Percentiles rank a stretch among this genome's conserved stretches.
phyloP scores from a whole-genome alignment of 2,329 filamentous ascomycete genomes.

The Penicillium oxalicum region DNA sequence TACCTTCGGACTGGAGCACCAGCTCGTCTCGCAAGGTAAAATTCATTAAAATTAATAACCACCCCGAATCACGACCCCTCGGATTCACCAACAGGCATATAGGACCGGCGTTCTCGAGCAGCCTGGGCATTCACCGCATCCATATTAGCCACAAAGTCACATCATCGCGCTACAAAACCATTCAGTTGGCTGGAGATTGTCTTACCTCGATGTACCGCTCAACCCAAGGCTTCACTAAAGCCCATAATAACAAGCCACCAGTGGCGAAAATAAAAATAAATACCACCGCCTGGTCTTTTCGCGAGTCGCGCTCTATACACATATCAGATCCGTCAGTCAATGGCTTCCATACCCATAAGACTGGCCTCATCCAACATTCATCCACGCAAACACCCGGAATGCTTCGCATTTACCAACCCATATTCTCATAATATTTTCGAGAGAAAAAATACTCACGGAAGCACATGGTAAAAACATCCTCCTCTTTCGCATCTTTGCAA shows the following conservation, averaged over 20 bases:
- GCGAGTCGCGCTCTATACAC: conserved; percentile 56
- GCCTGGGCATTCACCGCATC: conserved; percentile 28
- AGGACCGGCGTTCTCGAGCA: conserved; percentile 45
- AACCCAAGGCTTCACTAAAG: conserved; percentile 54
- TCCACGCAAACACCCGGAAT: too few relatives aligned
- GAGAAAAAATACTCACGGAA: conserved; percentile 46
- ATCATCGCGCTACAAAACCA: not conserved
- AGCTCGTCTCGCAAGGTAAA: not conserved
- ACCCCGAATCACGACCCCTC: conserved; percentile 1
- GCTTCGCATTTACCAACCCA: not conserved
- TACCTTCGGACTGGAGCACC: too few relatives aligned
- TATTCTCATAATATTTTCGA: not conserved
- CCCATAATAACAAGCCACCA: conserved; percentile 55
- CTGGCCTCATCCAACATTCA: too few relatives aligned
- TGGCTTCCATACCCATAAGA: too few relatives aligned
- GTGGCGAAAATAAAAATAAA: conserved; percentile 62
- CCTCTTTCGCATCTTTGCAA: conserved; percentile 56
- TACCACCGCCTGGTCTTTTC: conserved; percentile 61
- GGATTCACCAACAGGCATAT: conserved; percentile 45
- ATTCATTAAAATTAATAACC: not conserved
- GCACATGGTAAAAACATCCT: conserved; percentile 60
- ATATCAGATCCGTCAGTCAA: conserved; percentile 7
- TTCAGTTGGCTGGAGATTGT: too few relatives aligned
- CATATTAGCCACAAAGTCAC: conserved; percentile 1
- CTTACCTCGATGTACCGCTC: conserved; percentile 51